These are phyloP conservation scores for Syncephalastrum monosporum DNA, from an alignment of 371 early-diverging fungal species.

Conservation along the genomic window DNA sequence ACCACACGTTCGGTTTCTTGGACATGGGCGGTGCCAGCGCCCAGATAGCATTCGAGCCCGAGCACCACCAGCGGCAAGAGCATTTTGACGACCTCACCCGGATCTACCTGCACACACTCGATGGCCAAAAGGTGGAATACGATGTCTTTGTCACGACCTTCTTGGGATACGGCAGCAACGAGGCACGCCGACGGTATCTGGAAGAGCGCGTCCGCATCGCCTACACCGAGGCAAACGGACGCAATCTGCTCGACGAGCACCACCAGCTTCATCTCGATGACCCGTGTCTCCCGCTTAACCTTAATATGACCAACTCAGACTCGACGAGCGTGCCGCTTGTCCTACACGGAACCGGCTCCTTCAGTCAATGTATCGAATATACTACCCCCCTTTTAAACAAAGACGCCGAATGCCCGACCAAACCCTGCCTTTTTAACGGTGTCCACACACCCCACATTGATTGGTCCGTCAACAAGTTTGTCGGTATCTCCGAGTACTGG, in stretches of 20 bases:
- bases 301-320: constrained; percentile 40
- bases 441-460: constrained; percentile 85
- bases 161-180: constrained; percentile 94
- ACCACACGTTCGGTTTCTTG: constrained; percentile 84
- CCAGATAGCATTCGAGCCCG: constrained; percentile 85
- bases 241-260: constrained; percentile 22
- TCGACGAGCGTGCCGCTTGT: constrained; percentile 50
- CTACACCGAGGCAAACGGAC: constrained; percentile 13
- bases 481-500: constrained; percentile 96
- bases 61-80: constrained; percentile 53
- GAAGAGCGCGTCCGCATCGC: constrained; percentile 34
- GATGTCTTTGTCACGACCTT: constrained; percentile 92
- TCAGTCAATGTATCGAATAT: constrained; percentile 64
- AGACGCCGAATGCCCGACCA: constrained; percentile 62
- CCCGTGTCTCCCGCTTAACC: constrained; percentile 77
- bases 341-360: constrained; percentile 76
- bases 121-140: constrained; percentile 60
- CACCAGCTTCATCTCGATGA: constrained; percentile 62
- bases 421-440: constrained; percentile 91
- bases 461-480: constrained; percentile 73
- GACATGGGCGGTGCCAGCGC: constrained; percentile 93
- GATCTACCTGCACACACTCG: constrained; percentile 69
- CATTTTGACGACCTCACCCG: constrained; percentile 72
- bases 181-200: constrained; percentile 81
- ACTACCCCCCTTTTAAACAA: constrained; percentile 80